Conservation (phyloP, 2,329 filamentous ascomycete species). For the Cercospora beticola region DNA sequence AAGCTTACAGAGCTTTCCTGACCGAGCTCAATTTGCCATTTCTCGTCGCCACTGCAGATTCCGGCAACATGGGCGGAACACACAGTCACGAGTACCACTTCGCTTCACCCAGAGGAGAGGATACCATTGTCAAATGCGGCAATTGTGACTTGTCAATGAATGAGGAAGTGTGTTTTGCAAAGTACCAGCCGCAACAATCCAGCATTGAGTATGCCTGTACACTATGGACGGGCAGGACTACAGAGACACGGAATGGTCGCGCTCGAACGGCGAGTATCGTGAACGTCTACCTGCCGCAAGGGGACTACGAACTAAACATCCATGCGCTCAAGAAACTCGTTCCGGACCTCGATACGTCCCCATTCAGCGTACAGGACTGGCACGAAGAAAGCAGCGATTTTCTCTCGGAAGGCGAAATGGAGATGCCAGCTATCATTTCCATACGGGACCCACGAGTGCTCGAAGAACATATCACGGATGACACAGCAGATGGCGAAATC, state of each 20-base stretch:
- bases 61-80: slow-evolving; percentile 92
- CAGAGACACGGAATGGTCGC: neutral
- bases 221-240: slow-evolving; percentile 19
- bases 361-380: slow-evolving; percentile 10
- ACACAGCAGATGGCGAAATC: neutral
- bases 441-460: slow-evolving; percentile 22
- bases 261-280: slow-evolving; percentile 58
- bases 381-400: slow-evolving; percentile 41
- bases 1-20: slow-evolving; percentile 75
- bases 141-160: slow-evolving; percentile 77
- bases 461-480: slow-evolving; percentile 8
- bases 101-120: slow-evolving; percentile 75
- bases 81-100: slow-evolving; percentile 96
- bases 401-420: slow-evolving; percentile 5
- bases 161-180: slow-evolving; percentile 64
- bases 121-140: slow-evolving; percentile 74
- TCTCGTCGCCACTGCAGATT: slow-evolving; percentile 82
- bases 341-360: slow-evolving; percentile 64
- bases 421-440: neutral
- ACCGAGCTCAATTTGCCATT: slow-evolving; percentile 80
- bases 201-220: slow-evolving; percentile 11
- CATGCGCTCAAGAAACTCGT: slow-evolving; percentile 66
- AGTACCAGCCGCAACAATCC: neutral
- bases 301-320: slow-evolving; percentile 50
- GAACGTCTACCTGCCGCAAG: slow-evolving; percentile 55